Conservation (phyloP, 1,284 basidiomycete genomes). For the Agroathelia rolfsii region DNA sequence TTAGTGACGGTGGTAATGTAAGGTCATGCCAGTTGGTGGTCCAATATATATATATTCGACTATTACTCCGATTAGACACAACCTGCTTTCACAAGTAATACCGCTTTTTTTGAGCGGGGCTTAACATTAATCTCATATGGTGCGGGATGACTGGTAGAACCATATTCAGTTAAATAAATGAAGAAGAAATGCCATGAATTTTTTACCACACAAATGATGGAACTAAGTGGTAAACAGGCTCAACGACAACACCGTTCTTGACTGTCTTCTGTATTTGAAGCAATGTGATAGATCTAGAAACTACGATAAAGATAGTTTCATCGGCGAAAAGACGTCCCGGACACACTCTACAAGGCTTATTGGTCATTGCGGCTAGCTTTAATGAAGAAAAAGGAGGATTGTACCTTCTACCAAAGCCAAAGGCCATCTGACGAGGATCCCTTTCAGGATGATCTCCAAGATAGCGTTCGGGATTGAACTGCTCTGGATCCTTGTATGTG, state of each 20-base stretch:
- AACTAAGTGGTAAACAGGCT: conserved; percentile 11
- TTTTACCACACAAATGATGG: conserved; percentile 13
- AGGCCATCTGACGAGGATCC: conserved; percentile 45
- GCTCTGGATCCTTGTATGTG: conserved; percentile 33
- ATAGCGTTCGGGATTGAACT: conserved; percentile 38
- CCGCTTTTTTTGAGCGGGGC: too few species aligned
- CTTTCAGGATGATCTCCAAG: conserved; percentile 31
- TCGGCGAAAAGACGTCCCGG: conserved; percentile 17
- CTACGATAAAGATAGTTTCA: conserved; percentile 14
- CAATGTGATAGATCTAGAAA: conserved; percentile 14
- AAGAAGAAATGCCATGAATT: too few species aligned
- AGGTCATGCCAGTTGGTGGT: too few species aligned
- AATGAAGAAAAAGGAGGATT: conserved; percentile 13
- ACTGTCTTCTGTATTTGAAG: conserved; percentile 13
- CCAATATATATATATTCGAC: too few species aligned
- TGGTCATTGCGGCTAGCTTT: too few species aligned
- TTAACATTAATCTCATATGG: too few species aligned
- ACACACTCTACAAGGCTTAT: too few species aligned
- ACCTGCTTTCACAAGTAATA: too few species aligned
- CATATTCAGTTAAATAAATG: too few species aligned
- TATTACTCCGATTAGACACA: too few species aligned
- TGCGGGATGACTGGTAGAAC: too few species aligned
- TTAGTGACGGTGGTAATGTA: too few species aligned
- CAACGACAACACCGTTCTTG: conserved; percentile 11
- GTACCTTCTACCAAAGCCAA: conserved; percentile 53